A percentile compares a stretch with the other conserved stretches of the same genome.
These are phyloP conservation scores for Centella asiatica DNA, from an alignment of 129 eudicot species.

Conservation along the genomic window DNA sequence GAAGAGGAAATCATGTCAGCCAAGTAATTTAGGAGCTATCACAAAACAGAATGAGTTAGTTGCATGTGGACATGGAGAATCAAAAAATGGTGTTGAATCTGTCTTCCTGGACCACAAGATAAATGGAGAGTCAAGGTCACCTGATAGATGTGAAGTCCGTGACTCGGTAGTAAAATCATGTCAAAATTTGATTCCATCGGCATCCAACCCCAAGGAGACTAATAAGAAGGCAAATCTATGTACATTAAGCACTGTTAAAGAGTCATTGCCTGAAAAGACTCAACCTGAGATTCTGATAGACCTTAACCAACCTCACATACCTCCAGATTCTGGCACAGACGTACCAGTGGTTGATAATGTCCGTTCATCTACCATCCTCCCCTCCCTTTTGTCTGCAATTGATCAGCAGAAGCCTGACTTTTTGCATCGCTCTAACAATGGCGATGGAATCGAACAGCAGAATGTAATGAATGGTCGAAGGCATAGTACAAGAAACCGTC, in stretches of 20 bases:
- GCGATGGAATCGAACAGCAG: slow-evolving; percentile 14
- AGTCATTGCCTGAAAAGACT: background rate
- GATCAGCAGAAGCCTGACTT: slow-evolving; percentile 12
- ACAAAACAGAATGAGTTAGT: slow-evolving; percentile 1
- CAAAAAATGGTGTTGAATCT: background rate
- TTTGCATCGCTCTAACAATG: background rate
- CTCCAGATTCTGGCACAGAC: slow-evolving; percentile 13
- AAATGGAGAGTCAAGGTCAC: slow-evolving; percentile 8
- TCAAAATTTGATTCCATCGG: slow-evolving; percentile 1
- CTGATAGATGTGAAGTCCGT: background rate
- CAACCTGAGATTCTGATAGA: slow-evolving; percentile 18
- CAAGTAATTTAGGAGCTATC: background rate
- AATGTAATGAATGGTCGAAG: slow-evolving; percentile 28
- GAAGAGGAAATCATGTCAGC: slow-evolving; percentile 9
- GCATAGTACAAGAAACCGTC: slow-evolving; percentile 49
- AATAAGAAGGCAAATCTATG: background rate
- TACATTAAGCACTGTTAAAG: background rate
- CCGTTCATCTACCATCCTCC: background rate
- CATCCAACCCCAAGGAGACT: background rate
- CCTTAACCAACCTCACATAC: slow-evolving; percentile 33
- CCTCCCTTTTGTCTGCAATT: slow-evolving; percentile 5
- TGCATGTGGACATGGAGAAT: background rate
- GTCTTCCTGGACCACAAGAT: background rate
- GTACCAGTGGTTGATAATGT: slow-evolving; percentile 1
- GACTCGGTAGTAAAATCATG: background rate